Evolutionary conservation across 129 eudicot genomes (phyloP).

Genomic region (Erigeron canadensis): DNA sequence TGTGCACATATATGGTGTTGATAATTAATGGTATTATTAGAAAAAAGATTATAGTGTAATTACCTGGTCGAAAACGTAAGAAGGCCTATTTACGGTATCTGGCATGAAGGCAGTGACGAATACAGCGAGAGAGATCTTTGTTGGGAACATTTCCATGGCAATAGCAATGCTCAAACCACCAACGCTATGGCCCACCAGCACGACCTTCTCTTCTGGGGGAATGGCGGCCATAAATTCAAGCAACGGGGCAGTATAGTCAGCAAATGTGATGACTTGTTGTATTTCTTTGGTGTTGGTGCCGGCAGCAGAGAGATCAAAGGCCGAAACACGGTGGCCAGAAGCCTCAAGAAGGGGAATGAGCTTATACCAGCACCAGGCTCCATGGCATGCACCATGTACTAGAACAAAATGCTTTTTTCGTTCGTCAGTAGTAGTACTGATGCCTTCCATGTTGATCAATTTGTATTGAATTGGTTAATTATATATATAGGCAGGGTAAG

Average conservation of each 20-base stretch:
- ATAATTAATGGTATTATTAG: no score
- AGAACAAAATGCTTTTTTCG: constrained; percentile 53
- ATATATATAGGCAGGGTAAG: no score
- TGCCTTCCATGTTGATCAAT: no score
- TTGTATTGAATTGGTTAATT: no score
- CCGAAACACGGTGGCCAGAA: constrained; percentile 35
- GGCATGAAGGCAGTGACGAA: neutral
- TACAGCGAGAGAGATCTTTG: neutral
- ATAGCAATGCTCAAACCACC: neutral
- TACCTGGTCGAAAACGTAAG: no score
- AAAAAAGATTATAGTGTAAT: no score
- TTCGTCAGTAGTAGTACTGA: no score
- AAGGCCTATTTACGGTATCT: neutral
- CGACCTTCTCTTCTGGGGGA: constrained; percentile 21
- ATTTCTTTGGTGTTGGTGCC: no score
- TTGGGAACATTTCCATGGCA: neutral
- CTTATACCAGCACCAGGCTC: constrained; percentile 65
- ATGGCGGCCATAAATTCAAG: no score
- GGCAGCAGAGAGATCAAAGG: constrained; percentile 49
- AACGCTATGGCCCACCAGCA: constrained; percentile 6
- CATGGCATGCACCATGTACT: constrained; percentile 45
- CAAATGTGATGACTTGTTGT: no score
- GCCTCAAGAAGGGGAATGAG: constrained; percentile 26
- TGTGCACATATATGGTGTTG: no score
- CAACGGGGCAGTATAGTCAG: no score